phyloP scores from a whole-genome alignment of 306 rosid species.

The apple (Malus domestica) region ASM211411v1 NC_041804.1:7322501-7323000 shows the following conservation, averaged over 20 bases:
- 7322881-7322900: constrained; percentile 8
- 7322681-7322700: constrained; percentile 32
- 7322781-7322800: constrained; percentile 44
- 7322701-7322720: constrained; percentile 65
- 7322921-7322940: constrained; percentile 2
- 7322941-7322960: not conserved
- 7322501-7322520: constrained; percentile 69
- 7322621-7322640: constrained; percentile 65
- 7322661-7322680: constrained; percentile 41
- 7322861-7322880: constrained; percentile 57
- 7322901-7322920: constrained; percentile 9
- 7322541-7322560: constrained; percentile 33
- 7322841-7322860: constrained; percentile 88
- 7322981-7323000: not conserved
- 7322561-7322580: constrained; percentile 46
- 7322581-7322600: constrained; percentile 61
- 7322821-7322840: constrained; percentile 41
- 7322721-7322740: constrained; percentile 74
- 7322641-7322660: constrained; percentile 42
- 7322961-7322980: not conserved
- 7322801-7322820: constrained; percentile 70
- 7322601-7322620: constrained; percentile 36
- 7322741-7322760: constrained; percentile 28
- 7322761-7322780: constrained; percentile 62
- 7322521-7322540: constrained; percentile 51